Base-by-base conservation (phyloP, 2,329 filamentous ascomycete species). In the Penicillium oxalicum region DNA sequence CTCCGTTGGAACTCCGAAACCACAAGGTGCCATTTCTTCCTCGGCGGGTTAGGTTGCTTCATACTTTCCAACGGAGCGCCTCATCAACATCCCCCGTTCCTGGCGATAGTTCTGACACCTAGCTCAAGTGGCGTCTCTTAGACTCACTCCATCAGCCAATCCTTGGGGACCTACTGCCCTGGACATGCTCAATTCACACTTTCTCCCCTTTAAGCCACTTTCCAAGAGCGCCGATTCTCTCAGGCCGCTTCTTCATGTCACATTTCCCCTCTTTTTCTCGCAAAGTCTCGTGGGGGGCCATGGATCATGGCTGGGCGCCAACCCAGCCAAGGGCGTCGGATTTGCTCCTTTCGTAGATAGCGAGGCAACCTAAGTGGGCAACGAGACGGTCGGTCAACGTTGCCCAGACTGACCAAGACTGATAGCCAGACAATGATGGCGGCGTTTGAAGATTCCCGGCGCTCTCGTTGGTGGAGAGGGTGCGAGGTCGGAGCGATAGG, bases 401-500 rank as follows among this genome's bases (percentile, higher is more conserved):
- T n/a, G 40, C n/a, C 13, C 27, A n/a, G 40, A 33, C n/a, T 29
- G 26, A 5, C 13, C 27, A 28, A 32, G 27, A 9, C 18, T 25
- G 32, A 36, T 4, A 5, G 27, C 41, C 11, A 40, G 18, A n/a
- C 11, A 33, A 32, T 26, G 8, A 42, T 9, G 5, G 24, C 34
- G 29, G 29, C 2, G 7, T 11, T 4, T 2, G 29, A 44, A 8
- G 5, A 18, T 24, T 37, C 28, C 36, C 18, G 25, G 34, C 25
- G 3, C 18, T 45, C 49, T 48, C 49, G 47, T 48, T 47, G 47
- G 48, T 50, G 47, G 47, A 44, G 40, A 36, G n/a, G 11, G 45
- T 51, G 52, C 54, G 54, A 56, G 49, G 50, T 56, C 54, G 54
- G 54, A 55, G 54, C 48, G 52, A 54, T 54, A 54, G 47, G 49